Evolutionary conservation across 2,329 filamentous ascomycete species (phyloP).

Genomic region (Bipolaris sorokiniana): DNA sequence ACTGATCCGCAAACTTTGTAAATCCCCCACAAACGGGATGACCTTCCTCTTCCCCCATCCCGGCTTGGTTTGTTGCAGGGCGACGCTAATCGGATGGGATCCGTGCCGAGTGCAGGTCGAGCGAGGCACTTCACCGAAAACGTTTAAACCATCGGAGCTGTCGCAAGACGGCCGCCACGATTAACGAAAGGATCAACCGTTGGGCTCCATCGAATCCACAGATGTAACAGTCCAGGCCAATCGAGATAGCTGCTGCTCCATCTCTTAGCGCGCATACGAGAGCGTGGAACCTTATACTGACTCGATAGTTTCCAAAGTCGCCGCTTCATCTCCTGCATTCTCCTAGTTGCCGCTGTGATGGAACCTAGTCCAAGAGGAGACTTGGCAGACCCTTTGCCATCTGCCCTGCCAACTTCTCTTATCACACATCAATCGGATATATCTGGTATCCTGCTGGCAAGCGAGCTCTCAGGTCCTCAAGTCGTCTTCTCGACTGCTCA

Average conservation of each 20-base stretch:
- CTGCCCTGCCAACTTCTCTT: background rate
- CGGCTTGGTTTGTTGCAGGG: conserved; percentile 4
- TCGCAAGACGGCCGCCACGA: background rate
- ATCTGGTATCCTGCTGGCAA: conserved; percentile 6
- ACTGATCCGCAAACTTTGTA: background rate
- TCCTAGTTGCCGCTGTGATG: conserved; percentile 20
- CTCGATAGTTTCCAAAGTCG: conserved; percentile 21
- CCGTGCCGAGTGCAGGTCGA: conserved; percentile 17
- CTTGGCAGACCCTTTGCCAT: conserved; percentile 4
- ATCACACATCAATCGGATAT: background rate
- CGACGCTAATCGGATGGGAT: conserved; percentile 3
- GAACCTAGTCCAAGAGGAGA: conserved; percentile 18
- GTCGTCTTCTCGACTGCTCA: background rate
- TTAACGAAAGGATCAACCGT: conserved; percentile 12
- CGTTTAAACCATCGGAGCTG: background rate
- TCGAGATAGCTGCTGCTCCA: background rate
- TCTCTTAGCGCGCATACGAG: background rate
- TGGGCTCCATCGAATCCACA: conserved; percentile 8
- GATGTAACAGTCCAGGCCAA: conserved; percentile 5
- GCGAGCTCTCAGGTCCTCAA: conserved; percentile 1
- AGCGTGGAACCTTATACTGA: conserved; percentile 26
- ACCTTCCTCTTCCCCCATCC: background rate
- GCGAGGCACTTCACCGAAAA: conserved; percentile 5
- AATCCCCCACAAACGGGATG: conserved; percentile 15
- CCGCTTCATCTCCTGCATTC: conserved; percentile 25